Evolutionary conservation across 208 protist species (phyloP), one percentile per base, ranked within the genome.

Genomic region (Crithidia expoeki): DNA sequence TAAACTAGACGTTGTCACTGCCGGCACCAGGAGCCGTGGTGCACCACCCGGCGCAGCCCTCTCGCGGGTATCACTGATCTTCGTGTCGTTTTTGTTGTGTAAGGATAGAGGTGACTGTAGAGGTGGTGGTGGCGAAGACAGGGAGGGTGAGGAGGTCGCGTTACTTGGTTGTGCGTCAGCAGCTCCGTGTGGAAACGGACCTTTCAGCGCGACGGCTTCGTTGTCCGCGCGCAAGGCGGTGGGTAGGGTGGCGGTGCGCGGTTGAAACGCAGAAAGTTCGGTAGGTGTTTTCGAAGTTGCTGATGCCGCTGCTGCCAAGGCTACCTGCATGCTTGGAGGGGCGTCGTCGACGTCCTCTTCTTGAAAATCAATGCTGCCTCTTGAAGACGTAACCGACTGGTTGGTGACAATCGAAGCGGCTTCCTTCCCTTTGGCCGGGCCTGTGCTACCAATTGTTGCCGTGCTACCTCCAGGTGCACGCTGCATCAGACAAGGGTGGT

Each of bases 341-440:
- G 11, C 51, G 28, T 57, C 14, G 12, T 57, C 51, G 11, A 27
- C 44, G 16, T 53, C 59, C 2, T 66, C 60, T 21, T 46, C 46
- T 12, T 66, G 60, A 55, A 66, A 66, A 12, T 56, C 46, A n/a
- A 66, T 66, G 60, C 60, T 66, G 60, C 32, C 46, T 3, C 28
- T 2, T 2, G 60, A 66, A 30, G 60, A 66, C 32, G 60, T 44
- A 12, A 66, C 30, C 30, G 60, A 53, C 10, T 66, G 60, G 25
- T n/a, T 66, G 4, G 60, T 32, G 1, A 55, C 28, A 23, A 5
- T 40, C n/a, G 46, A 11, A 5, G 25, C 2, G 17, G 0, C 17
- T 25, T 2, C 11, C 17, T 27, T 23, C 16, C 2, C 27, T 14
- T 25, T 46, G 4, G n/a, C 34, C 25, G 25, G 36, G 10, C 36